These are phyloP conservation scores for Meredithiella fracta DNA, from an alignment of 2,329 filamentous ascomycete genomes.

Conservation along the genomic window DNA sequence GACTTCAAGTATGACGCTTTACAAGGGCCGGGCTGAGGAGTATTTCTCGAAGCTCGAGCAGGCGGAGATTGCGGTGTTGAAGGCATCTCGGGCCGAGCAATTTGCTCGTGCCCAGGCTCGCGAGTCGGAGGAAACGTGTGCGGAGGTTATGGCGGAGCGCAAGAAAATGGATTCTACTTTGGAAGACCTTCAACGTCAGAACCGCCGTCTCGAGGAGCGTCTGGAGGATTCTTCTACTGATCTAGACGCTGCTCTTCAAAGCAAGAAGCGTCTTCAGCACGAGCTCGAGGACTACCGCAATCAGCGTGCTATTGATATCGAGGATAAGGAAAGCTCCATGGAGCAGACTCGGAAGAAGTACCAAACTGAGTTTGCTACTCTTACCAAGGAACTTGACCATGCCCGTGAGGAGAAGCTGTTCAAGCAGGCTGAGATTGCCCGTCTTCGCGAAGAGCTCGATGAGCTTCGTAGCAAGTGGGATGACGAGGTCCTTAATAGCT, in stretches of 20 bases:
- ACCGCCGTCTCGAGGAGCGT: slow-evolving; percentile 77
- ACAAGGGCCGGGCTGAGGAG: slow-evolving; percentile 84
- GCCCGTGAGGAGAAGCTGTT: slow-evolving; percentile 77
- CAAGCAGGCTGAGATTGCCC: slow-evolving; percentile 72
- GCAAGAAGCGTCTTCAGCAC: slow-evolving; percentile 87
- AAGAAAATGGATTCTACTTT: slow-evolving; percentile 76
- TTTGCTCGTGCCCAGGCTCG: slow-evolving; percentile 81
- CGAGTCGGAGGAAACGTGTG: slow-evolving; percentile 83
- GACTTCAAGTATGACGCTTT: slow-evolving; percentile 65
- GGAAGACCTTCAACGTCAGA: slow-evolving; percentile 79
- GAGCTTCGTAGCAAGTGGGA: slow-evolving; percentile 95
- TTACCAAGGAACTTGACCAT: slow-evolving; percentile 84
- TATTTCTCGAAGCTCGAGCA: slow-evolving; percentile 97
- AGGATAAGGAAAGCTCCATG: slow-evolving; percentile 90
- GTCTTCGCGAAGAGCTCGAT: slow-evolving; percentile 88
- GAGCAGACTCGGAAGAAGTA: slow-evolving; percentile 98
- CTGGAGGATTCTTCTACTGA: slow-evolving; percentile 86
- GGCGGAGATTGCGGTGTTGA: slow-evolving; percentile 86
- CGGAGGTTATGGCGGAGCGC: slow-evolving; percentile 77
- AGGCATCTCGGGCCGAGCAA: slow-evolving; percentile 79
- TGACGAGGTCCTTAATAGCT: slow-evolving; percentile 91
- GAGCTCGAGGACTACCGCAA: slow-evolving; percentile 95
- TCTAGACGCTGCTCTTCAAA: slow-evolving; percentile 66
- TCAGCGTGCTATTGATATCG: slow-evolving; percentile 86
- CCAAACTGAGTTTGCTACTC: slow-evolving; percentile 73